phyloP scores from a whole-genome alignment of 2,329 filamentous ascomycete species.

The Colletotrichum musicola region DNA sequence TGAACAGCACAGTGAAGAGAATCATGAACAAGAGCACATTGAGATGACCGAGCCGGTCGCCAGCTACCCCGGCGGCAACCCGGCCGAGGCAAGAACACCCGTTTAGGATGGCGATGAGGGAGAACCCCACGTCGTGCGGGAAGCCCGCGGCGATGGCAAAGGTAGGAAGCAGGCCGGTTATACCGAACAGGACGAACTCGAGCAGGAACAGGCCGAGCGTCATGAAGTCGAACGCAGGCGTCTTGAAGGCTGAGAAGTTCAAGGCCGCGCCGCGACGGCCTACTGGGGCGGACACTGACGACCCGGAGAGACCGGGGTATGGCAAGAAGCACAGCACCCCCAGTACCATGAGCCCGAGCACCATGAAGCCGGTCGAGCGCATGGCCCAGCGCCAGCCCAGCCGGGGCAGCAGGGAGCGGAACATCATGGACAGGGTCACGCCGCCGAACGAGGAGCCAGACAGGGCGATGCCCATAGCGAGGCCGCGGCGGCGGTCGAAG shows the following conservation, averaged over 20 bases:
- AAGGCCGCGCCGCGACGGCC: conserved; percentile 39
- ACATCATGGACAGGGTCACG: conserved; percentile 50
- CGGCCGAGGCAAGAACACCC: conserved; percentile 57
- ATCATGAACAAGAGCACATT: conserved; percentile 56
- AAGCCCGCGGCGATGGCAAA: conserved; percentile 55
- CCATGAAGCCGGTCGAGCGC: conserved; percentile 47
- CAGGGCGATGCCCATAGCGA: conserved; percentile 44
- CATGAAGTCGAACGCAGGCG: conserved; percentile 56
- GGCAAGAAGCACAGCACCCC: conserved; percentile 52
- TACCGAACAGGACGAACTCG: conserved; percentile 62
- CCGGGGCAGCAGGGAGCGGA: conserved; percentile 45
- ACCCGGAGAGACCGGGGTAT: conserved; percentile 40
- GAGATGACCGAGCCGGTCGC: conserved; percentile 59
- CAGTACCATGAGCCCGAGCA: conserved; percentile 44
- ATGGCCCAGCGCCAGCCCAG: conserved; percentile 53
- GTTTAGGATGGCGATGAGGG: conserved; percentile 59
- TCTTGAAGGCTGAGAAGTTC: conserved; percentile 56
- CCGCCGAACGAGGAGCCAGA: conserved; percentile 44
- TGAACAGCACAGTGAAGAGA: conserved; percentile 52
- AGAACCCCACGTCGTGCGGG: conserved; percentile 54
- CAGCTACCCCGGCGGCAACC: conserved; percentile 56
- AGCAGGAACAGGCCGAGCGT: conserved; percentile 58
- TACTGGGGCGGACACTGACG: conserved; percentile 4
- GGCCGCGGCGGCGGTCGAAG: conserved; percentile 42
- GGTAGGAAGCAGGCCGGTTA: conserved; percentile 60